These are phyloP conservation scores for Xylaria scruposa DNA, from an alignment of 495 filamentous ascomycete genomes.

Conservation along the genomic window DNA sequence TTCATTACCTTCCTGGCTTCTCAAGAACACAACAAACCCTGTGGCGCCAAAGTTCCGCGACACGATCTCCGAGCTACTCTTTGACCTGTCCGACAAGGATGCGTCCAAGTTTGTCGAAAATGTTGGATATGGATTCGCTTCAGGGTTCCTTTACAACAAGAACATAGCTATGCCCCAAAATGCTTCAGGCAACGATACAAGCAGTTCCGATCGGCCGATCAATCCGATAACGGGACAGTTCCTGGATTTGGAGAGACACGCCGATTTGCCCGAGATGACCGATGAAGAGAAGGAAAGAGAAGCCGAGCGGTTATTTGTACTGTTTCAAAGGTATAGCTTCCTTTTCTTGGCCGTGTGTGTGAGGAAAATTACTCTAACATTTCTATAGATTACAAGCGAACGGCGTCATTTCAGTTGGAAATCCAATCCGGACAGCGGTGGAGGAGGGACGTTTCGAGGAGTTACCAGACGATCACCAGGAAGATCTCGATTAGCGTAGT, in stretches of 20 bases:
- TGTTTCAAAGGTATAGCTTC: conserved; percentile 81
- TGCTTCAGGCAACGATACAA: conserved; percentile 51
- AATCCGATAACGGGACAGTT: conserved; percentile 94
- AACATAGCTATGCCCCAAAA: conserved; percentile 76
- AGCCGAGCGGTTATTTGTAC: conserved; percentile 89
- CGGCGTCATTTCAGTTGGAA: conserved; percentile 82
- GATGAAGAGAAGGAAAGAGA: conserved; percentile 91
- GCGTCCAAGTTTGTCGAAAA: conserved; percentile 75
- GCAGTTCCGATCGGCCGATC: conserved; percentile 49
- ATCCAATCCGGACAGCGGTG: conserved; percentile 79
- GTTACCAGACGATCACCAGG: conserved; percentile 52
- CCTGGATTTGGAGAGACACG: conserved; percentile 68
- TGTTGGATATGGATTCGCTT: conserved; percentile 91
- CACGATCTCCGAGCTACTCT: conserved; percentile 79
- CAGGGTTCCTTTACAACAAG: conserved; percentile 84
- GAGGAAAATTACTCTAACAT: conserved; percentile 23
- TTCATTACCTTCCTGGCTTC: conserved; percentile 76
- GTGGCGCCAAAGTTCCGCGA: conserved; percentile 71
- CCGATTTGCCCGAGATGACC: conserved; percentile 74
- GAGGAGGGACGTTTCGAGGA: conserved; percentile 84
- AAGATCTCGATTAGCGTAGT: conserved; percentile 46
- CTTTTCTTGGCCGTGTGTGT: not conserved
- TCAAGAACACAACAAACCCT: conserved; percentile 80
- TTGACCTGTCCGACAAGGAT: conserved; percentile 82
- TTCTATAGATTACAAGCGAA: conserved; percentile 74